Conservation (phyloP, 192 early-diverging fungal species). For the Oehlia diaphana region DNA sequence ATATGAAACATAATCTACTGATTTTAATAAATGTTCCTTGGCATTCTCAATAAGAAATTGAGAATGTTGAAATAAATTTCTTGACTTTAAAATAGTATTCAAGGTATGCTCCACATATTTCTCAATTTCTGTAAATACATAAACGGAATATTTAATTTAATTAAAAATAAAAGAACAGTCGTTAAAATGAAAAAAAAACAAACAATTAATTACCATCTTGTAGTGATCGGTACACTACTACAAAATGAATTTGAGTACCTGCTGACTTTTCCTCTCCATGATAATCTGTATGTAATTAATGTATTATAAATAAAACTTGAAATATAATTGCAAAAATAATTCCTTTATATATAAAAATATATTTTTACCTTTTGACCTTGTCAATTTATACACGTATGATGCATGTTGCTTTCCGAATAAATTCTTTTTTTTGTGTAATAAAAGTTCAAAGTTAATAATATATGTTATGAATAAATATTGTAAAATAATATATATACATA, state of each 20-base stretch:
- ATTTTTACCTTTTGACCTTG: conserved; percentile 42
- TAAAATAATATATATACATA: too few relatives aligned
- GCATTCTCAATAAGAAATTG: conserved; percentile 46
- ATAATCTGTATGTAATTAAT: not conserved
- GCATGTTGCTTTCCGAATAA: conserved; percentile 56
- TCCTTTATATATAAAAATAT: too few relatives aligned
- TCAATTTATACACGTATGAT: conserved; percentile 57
- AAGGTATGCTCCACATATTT: conserved; percentile 44
- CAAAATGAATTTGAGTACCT: conserved; percentile 50
- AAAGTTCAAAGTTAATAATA: not conserved
- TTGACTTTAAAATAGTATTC: conserved; percentile 39
- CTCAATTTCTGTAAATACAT: conserved; percentile 48
- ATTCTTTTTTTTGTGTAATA: conserved; percentile 35
- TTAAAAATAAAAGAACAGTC: not conserved
- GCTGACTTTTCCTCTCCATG: not conserved
- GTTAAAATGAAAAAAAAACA: not conserved
- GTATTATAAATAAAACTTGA: not conserved
- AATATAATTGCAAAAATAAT: not conserved
- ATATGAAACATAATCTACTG: conserved; percentile 60
- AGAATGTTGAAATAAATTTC: conserved; percentile 50
- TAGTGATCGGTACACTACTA: conserved; percentile 50
- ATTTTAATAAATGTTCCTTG: conserved; percentile 46
- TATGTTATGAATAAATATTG: not conserved
- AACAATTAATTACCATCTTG: conserved; percentile 43
- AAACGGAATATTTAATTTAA: not conserved